Base-by-base conservation (phyloP, 345 rosid genomes). In the Citrus maxima region DNA sequence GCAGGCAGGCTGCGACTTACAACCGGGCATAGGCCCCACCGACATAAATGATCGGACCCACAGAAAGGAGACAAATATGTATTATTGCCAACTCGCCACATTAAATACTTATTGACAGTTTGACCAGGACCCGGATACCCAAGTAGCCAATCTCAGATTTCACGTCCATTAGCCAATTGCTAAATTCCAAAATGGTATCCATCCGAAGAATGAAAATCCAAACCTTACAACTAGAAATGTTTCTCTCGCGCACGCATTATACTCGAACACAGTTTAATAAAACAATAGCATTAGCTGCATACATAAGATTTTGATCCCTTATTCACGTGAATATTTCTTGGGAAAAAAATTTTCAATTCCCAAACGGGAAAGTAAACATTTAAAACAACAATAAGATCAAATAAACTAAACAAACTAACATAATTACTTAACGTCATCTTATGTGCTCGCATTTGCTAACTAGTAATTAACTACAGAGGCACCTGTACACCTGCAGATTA, bases 21-120 rank as follows among this genome's bases (percentile, higher is more conserved):
- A 30, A 56, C 46, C 13, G 3, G 3, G 58, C 40, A 40, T n/a
- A 8, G 38, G 54, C 83, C 73, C 67, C 64, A 28, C 19, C 7
- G 2, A 55, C 77, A 42, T 63, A 66, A 77, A 30, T 0, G 21
- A 34, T 35, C 3, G 64, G 70, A 10, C 74, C 80, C 35, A 62
- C 14, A 4, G 3, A 19, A 40, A 35, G 56, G 64, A 30, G n/a
- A 21, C 61, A 62, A 32, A 69, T 35, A 74, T 67, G 51, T 55
- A 19, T 55, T 12, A 46, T 46, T 74, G 79, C 79, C 79, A 62
- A 55, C 76, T 70, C 73, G 63, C 73, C 22, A 7, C n/a, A 78
- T 74, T 82, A 62, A 82, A 63, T 63, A 14, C 27, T 4, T 10
- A n/a, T 67, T 71, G 30, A n/a, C 79, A 78, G 77, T 64, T 75